Conservation (phyloP, 148 eudicot genomes). For the Rhododendron henanense region DNA sequence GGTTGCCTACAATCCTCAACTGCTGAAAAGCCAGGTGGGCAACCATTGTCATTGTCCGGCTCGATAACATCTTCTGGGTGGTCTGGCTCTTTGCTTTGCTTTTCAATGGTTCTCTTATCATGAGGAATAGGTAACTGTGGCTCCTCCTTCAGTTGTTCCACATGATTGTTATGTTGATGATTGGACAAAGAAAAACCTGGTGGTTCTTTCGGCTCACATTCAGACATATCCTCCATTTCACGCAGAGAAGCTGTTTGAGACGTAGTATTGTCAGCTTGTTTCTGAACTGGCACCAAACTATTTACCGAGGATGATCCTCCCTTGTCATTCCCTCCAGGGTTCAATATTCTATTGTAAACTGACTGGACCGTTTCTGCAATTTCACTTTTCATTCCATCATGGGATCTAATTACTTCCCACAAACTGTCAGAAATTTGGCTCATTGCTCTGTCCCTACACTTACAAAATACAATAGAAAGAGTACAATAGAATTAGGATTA, state of each 20-base stretch:
- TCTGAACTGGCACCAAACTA: conserved; percentile 17
- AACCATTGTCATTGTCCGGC: conserved; percentile 22
- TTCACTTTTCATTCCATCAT: conserved; percentile 63
- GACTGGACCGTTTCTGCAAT: conserved; percentile 70
- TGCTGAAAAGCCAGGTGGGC: conserved; percentile 42
- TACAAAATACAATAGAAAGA: conserved; percentile 4
- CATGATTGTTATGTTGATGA: conserved; percentile 18
- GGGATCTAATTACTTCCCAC: conserved; percentile 72
- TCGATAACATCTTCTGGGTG: conserved; percentile 9
- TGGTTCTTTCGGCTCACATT: conserved; percentile 36
- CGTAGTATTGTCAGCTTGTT: conserved; percentile 18
- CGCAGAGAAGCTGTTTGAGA: conserved; percentile 13
- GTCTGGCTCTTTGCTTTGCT: conserved; percentile 15
- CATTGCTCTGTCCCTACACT: conserved; percentile 58
- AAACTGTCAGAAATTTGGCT: conserved; percentile 64
- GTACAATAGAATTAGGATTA: conserved; percentile 9
- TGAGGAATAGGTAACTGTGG: conserved; percentile 16
- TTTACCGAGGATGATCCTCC: conserved; percentile 28
- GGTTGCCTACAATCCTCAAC: conserved; percentile 28
- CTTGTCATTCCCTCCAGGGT: conserved; percentile 33
- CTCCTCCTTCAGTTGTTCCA: conserved; percentile 21
- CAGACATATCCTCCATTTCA: conserved; percentile 30
- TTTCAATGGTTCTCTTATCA: conserved; percentile 22
- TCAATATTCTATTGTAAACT: conserved; percentile 50
- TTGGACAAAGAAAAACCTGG: conserved; percentile 42